These are phyloP conservation scores for Trametes sp. DNA, from an alignment of 1,284 basidiomycete species.

Conservation along the genomic window DNA sequence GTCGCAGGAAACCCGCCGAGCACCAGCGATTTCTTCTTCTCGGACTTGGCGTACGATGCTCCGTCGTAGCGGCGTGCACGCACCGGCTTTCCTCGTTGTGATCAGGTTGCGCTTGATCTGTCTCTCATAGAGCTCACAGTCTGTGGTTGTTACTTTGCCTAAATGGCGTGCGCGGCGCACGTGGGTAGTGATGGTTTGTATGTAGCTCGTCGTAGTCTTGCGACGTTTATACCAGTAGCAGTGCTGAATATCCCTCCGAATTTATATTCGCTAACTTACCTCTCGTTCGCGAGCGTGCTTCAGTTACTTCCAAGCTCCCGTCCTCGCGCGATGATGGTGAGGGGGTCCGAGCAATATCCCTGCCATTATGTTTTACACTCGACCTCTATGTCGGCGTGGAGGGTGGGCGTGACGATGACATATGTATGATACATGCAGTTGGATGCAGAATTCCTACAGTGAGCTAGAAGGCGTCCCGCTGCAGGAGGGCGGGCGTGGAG, in stretches of 20 bases:
- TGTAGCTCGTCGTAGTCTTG: constrained; percentile 19
- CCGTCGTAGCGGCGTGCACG: constrained; percentile 15
- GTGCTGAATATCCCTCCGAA: background rate
- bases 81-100: background rate
- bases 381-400: constrained; percentile 20
- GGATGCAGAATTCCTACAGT: constrained; percentile 40
- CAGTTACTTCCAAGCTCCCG: background rate
- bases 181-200: constrained; percentile 1
- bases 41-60: constrained; percentile 57
- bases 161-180: constrained; percentile 2
- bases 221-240: constrained; percentile 14
- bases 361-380: constrained; percentile 15
- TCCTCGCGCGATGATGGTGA: too few species aligned
- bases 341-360: background rate
- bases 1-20: constrained; percentile 75
- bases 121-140: background rate
- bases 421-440: constrained; percentile 44
- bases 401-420: constrained; percentile 19
- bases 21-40: constrained; percentile 90
- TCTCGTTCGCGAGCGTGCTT: background rate
- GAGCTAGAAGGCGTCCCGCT: constrained; percentile 14
- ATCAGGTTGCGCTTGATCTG: background rate
- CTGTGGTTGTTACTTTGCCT: too few species aligned
- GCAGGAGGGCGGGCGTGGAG: constrained; percentile 22
- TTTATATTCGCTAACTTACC: background rate